Evolutionary conservation across 768 basidiomycete species (phyloP).

Genomic region (Pleurotus cornucopiae): DNA sequence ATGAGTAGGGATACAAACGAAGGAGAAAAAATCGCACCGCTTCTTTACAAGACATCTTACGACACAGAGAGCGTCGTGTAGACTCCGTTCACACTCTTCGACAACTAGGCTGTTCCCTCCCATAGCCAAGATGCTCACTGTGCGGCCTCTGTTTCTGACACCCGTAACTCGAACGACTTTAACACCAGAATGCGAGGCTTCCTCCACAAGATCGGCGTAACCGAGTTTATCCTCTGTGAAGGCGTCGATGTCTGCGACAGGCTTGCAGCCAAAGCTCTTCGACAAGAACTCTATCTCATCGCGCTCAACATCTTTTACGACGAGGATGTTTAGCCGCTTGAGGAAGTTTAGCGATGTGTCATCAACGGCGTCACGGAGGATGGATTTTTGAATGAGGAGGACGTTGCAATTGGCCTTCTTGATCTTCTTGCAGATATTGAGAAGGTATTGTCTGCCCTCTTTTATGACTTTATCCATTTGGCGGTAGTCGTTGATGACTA

Average conservation of each 20-base stretch:
- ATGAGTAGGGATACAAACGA: not conserved
- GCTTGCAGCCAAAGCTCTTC: constrained; percentile 92
- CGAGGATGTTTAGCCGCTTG: constrained; percentile 93
- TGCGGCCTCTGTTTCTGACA: constrained; percentile 90
- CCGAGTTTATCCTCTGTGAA: constrained; percentile 98
- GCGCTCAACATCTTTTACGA: constrained; percentile 95
- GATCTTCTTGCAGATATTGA: constrained; percentile 98
- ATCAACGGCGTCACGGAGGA: constrained; percentile 98
- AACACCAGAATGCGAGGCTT: constrained; percentile 72
- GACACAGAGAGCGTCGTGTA: constrained; percentile 99
- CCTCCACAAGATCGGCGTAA: constrained; percentile 93
- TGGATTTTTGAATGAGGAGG: constrained; percentile 98
- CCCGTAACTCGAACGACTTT: constrained; percentile 95
- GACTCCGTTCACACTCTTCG: constrained; percentile 94
- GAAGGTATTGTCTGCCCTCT: constrained; percentile 95
- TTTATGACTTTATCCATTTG: constrained; percentile 99
- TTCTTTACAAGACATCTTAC: constrained; percentile 98
- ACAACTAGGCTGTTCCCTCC: constrained; percentile 90
- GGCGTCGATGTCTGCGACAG: constrained; percentile 94
- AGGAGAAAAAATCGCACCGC: constrained; percentile 49
- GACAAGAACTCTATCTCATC: constrained; percentile 98
- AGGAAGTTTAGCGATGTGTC: constrained; percentile 97
- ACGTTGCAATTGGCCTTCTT: constrained; percentile 99
- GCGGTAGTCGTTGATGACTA: constrained; percentile 98
- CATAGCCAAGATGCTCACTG: constrained; percentile 93